Conservation (phyloP, 1,139 yeast species). For the Blastobotrys buckinghamii region DNA sequence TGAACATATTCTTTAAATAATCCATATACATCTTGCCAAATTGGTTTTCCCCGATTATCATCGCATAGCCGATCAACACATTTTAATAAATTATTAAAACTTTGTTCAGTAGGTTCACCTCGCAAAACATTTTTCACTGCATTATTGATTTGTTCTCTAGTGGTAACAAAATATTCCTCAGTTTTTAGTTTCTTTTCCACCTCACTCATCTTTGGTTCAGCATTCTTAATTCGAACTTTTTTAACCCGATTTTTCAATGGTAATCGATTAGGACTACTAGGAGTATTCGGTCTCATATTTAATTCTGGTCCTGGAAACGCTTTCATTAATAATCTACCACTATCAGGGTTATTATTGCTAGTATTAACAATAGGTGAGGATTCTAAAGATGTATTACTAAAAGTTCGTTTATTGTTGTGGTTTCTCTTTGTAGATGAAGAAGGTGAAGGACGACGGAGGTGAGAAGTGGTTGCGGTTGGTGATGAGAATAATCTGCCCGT, state of each 20-base stretch:
- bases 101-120: conserved; percentile 15
- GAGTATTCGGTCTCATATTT: conserved; percentile 6
- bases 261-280: conserved; percentile 4
- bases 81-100: conserved; percentile 33
- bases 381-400: not conserved
- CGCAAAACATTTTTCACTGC: conserved; percentile 24
- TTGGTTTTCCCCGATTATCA: conserved; percentile 26
- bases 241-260: conserved; percentile 15
- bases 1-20: conserved; percentile 17
- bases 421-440: too few species aligned
- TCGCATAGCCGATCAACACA: conserved; percentile 37
- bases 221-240: conserved; percentile 16
- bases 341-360: not conserved
- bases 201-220: not conserved
- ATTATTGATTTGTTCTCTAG: conserved; percentile 17
- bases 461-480: not conserved
- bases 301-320: conserved; percentile 17
- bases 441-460: not conserved
- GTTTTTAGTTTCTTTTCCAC: conserved; percentile 9
- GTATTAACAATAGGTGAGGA: not conserved
- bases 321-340: not conserved
- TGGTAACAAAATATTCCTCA: conserved; percentile 20
- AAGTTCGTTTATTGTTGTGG: not conserved
- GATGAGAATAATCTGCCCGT: not conserved
- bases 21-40: conserved; percentile 23